phyloP scores from a whole-genome alignment of 345 rosid genomes.

The Garcia nutans region DNA sequence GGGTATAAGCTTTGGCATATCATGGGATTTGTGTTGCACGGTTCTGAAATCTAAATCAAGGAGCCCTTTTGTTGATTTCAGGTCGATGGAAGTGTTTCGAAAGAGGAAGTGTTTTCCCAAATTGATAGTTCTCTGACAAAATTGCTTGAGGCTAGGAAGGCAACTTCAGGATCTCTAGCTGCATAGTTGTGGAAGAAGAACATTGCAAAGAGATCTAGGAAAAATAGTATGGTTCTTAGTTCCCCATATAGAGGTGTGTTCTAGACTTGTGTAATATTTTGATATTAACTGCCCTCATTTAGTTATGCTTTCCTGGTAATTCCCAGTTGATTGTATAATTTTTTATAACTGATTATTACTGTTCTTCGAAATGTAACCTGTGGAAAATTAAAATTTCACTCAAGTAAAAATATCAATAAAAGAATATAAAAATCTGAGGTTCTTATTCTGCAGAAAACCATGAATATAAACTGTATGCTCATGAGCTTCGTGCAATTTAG shows the following conservation, averaged over 20 bases:
- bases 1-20: too few relatives aligned
- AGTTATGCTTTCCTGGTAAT: background rate
- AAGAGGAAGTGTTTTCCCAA: slow-evolving; percentile 57
- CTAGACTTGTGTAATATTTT: background rate
- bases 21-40: background rate
- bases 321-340: background rate
- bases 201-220: background rate
- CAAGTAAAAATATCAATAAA: background rate
- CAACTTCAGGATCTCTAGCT: slow-evolving; percentile 38
- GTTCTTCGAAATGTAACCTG: slow-evolving; percentile 6
- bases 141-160: slow-evolving; percentile 40
- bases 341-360: background rate
- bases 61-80: slow-evolving; percentile 25
- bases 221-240: background rate
- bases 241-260: slow-evolving; percentile 5
- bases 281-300: background rate
- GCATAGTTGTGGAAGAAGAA: slow-evolving; percentile 20
- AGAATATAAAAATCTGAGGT: background rate
- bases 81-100: slow-evolving; percentile 61
- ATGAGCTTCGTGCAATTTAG: background rate
- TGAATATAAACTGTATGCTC: background rate
- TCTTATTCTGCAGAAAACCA: background rate
- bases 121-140: slow-evolving; percentile 49
- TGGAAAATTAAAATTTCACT: background rate
- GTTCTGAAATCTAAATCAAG: background rate